These are phyloP conservation scores for Lyophyllum shimeji DNA, from an alignment of 768 basidiomycete genomes.

Conservation along the genomic window DNA sequence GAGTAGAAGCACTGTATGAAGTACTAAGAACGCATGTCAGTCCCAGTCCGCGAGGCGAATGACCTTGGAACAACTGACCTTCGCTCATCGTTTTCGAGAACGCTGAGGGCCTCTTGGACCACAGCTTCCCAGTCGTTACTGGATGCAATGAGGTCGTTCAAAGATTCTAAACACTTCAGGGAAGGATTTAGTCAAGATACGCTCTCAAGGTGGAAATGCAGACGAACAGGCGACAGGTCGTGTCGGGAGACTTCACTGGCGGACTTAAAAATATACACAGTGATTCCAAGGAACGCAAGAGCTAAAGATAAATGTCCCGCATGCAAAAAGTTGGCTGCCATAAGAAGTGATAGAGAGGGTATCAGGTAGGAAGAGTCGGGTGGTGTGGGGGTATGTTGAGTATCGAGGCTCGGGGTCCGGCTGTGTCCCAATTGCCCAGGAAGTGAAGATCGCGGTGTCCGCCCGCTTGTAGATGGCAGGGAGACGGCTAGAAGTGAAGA, in stretches of 20 bases:
- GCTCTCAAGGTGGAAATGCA: not conserved
- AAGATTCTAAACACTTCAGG: slow-evolving; percentile 58
- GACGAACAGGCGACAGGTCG: slow-evolving; percentile 57
- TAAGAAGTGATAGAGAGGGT: slow-evolving; percentile 36
- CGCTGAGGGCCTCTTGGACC: slow-evolving; percentile 64
- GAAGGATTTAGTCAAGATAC: slow-evolving; percentile 3
- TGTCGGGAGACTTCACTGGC: slow-evolving; percentile 36
- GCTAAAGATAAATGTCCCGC: slow-evolving; percentile 42
- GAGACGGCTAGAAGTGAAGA: slow-evolving; percentile 68
- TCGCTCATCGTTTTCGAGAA: slow-evolving; percentile 70
- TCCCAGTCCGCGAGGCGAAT: not conserved
- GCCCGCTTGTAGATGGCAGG: slow-evolving; percentile 35
- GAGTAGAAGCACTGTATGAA: slow-evolving; percentile 39
- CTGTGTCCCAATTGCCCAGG: slow-evolving; percentile 51
- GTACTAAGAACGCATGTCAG: slow-evolving; percentile 18
- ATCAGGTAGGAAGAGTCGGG: slow-evolving; percentile 40
- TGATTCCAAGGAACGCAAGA: slow-evolving; percentile 36
- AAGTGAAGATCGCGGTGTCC: slow-evolving; percentile 36
- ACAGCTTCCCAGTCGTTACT: slow-evolving; percentile 74
- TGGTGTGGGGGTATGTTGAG: slow-evolving; percentile 18
- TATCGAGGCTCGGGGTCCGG: slow-evolving; percentile 40
- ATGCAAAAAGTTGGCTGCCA: slow-evolving; percentile 39
- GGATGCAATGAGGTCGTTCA: slow-evolving; percentile 66
- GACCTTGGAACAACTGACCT: slow-evolving; percentile 39
- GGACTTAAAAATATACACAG: slow-evolving; percentile 33